Percentiles rank a stretch among this genome's conserved stretches.
These are phyloP conservation scores for Boletus sp. DNA, from an alignment of 1,284 basidiomycete genomes.

Conservation along the genomic window DNA sequence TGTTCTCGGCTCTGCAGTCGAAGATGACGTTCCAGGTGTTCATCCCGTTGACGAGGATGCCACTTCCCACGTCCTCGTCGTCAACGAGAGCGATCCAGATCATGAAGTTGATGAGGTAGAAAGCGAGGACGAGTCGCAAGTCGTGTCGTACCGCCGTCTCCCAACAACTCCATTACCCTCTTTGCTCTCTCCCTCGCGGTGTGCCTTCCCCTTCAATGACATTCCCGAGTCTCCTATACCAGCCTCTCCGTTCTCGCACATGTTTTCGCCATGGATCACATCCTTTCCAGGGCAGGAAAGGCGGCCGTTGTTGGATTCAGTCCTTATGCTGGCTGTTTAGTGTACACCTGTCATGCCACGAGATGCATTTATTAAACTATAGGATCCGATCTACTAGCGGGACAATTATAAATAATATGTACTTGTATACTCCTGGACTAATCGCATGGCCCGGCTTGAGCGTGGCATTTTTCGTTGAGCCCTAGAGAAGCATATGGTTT, in stretches of 20 bases:
- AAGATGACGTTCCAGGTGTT: neutral
- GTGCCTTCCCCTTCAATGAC: conserved; percentile 6
- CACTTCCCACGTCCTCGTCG: conserved; percentile 7
- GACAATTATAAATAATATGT: no score
- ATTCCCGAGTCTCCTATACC: conserved; percentile 12
- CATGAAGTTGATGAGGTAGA: neutral
- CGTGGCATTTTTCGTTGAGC: no score
- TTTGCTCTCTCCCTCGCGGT: conserved; percentile 9
- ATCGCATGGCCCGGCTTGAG: no score
- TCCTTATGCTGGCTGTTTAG: conserved; percentile 13
- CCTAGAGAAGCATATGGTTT: no score
- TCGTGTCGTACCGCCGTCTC: neutral
- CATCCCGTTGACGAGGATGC: neutral
- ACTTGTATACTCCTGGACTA: no score
- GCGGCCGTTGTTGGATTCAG: conserved; percentile 15
- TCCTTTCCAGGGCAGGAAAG: conserved; percentile 6
- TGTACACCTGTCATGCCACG: neutral
- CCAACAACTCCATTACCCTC: conserved; percentile 10
- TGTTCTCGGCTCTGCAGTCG: neutral
- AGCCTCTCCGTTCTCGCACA: conserved; percentile 5
- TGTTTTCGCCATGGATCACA: conserved; percentile 20
- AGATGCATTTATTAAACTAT: neutral
- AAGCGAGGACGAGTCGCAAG: neutral
- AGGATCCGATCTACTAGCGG: no score
- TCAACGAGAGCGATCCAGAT: conserved; percentile 2